Evolutionary conservation across 371 early-diverging fungal genomes (phyloP).

Genomic region (Mucor saturninus): DNA sequence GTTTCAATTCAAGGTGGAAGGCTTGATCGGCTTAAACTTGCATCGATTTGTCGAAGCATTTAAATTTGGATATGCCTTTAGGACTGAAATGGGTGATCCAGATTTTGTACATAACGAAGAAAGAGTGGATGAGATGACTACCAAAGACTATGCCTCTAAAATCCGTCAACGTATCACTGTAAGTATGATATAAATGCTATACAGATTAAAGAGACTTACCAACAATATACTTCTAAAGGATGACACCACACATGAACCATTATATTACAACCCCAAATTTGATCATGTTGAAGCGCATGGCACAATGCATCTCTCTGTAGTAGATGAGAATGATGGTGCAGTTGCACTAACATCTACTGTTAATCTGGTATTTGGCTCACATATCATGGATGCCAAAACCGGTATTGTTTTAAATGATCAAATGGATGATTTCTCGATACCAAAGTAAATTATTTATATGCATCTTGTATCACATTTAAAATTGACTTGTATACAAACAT

Average conservation of each 20-base stretch:
- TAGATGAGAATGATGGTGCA: conserved; percentile 85
- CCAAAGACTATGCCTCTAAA: conserved; percentile 70
- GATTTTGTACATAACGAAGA: conserved; percentile 59
- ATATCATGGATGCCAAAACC: conserved; percentile 88
- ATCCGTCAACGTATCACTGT: conserved; percentile 75
- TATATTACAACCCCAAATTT: conserved; percentile 82
- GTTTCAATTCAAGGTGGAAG: conserved; percentile 67
- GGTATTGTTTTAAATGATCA: conserved; percentile 98
- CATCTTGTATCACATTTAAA: too few species aligned
- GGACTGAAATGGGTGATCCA: conserved; percentile 87
- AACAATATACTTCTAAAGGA: conserved; percentile 23
- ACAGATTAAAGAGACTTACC: neutral
- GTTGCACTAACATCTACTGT: conserved; percentile 95
- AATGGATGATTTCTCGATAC: conserved; percentile 98
- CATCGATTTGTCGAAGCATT: conserved; percentile 91
- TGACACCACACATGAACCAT: conserved; percentile 44
- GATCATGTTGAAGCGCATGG: conserved; percentile 89
- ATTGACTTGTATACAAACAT: neutral
- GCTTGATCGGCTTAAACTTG: conserved; percentile 58
- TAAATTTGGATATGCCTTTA: conserved; percentile 89
- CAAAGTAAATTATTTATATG: conserved; percentile 50
- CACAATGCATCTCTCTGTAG: conserved; percentile 95
- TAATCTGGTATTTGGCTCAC: conserved; percentile 95
- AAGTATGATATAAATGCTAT: conserved; percentile 14
- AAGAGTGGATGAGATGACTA: conserved; percentile 63